Evolutionary conservation across 1,284 basidiomycete species (phyloP), one percentile per base, ranked within the genome.

Genomic region (Ganoderma sp.): DNA sequence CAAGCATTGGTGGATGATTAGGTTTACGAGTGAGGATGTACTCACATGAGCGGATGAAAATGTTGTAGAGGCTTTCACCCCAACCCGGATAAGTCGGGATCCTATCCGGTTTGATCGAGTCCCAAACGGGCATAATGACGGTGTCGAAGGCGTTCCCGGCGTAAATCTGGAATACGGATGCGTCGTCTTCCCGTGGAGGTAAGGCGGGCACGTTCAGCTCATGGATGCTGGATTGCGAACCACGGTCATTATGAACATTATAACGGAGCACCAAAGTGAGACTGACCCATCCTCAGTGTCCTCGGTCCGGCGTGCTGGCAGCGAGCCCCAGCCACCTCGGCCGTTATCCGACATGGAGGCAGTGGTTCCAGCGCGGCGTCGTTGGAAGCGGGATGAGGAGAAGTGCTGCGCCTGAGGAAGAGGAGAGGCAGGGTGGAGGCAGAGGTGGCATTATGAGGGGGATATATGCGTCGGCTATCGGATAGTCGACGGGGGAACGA

Each of bases 131-230:
- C 52, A 56, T 56, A 34, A 56, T 56, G 52, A 56, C 52, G 15
- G 32, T 17, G 64, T 65, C 32, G 52, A 56, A 56, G 28, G 52
- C 52, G 52, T 56, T 56, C 28, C 32, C 52, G 28, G 52, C 52
- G 32, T 56, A 56, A 56, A 17, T 34, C 32, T 56, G 28, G 28
- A 56, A 14, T 2, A 56, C 8, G 28, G 52, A 56, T 5, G 32
- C 52, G 52, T 56, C 52, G 32, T 56, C 52, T 54, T 32, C 52
- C 19, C 5, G 52, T 56, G 52, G 52, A 28, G 17, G 32, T 17
- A 22, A 9, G 52, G 52, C 8, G 28, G 52, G 52, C 17, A 56
- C 52, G 28, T 34, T 34, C 15, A 56, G 52, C 6, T 17, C 52
- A 19, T 8, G 17, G 12, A 52, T 15, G 52, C 52, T 56, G 32